Conservation (phyloP, 306 rosid genomes). For the Dryas drummondii region DNA sequence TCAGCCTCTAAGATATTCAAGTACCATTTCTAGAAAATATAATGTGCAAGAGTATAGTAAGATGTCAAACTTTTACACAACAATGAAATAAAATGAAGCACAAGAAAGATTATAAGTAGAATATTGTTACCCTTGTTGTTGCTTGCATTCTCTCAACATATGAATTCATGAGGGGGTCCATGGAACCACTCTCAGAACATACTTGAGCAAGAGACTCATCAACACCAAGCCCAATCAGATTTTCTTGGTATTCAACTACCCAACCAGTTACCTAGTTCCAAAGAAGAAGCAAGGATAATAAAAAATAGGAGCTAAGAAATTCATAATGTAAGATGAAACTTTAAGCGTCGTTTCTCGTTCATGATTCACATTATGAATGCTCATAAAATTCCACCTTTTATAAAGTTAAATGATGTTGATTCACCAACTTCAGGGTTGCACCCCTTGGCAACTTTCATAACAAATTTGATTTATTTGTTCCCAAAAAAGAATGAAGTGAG, state of each 20-base stretch:
- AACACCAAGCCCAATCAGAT: constrained; percentile 87
- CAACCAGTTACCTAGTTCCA: constrained; percentile 86
- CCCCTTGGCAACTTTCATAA: no score
- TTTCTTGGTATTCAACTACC: constrained; percentile 97
- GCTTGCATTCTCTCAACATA: constrained; percentile 99
- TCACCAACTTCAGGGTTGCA: no score
- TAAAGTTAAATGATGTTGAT: no score
- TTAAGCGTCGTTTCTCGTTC: no score
- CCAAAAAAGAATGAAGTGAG: no score
- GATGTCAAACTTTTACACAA: neutral
- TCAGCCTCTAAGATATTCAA: constrained; percentile 96
- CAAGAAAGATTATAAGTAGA: constrained; percentile 4
- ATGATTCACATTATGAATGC: no score
- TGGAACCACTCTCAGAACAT: constrained; percentile 97
- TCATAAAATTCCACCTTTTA: no score
- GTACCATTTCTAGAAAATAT: constrained; percentile 83
- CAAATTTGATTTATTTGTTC: no score
- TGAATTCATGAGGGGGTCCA: constrained; percentile 98
- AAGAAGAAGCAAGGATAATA: constrained; percentile 7
- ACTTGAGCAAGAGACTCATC: constrained; percentile 96
- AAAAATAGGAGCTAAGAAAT: constrained; percentile 9
- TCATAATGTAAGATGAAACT: neutral
- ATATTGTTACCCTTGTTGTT: constrained; percentile 72
- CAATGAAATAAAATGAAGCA: neutral
- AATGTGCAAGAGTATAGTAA: constrained; percentile 20